Evolutionary conservation across 805 yeast genomes (phyloP).

Genomic region (Candida ulmi): DNA sequence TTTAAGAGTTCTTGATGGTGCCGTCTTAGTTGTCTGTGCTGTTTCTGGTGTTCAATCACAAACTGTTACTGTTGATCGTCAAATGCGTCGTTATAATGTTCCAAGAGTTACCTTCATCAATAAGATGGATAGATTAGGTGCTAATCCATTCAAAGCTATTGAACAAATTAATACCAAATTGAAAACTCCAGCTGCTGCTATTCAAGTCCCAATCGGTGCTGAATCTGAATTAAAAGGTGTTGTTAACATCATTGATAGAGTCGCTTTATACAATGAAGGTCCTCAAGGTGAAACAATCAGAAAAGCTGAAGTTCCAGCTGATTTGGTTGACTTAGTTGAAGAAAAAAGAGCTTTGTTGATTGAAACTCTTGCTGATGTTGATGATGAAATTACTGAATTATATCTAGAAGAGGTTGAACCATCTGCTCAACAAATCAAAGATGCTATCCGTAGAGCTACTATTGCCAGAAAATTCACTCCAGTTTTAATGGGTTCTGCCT

Average conservation of each 20-base stretch:
- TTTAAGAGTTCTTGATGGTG: slow-evolving; percentile 96
- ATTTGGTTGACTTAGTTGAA: slow-evolving; percentile 74
- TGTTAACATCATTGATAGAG: slow-evolving; percentile 85
- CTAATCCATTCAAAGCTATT: slow-evolving; percentile 93
- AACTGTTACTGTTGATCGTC: slow-evolving; percentile 97
- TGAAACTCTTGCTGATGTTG: slow-evolving; percentile 96
- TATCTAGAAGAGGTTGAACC: slow-evolving; percentile 90
- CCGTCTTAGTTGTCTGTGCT: slow-evolving; percentile 96
- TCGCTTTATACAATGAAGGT: slow-evolving; percentile 86
- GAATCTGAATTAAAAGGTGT: slow-evolving; percentile 83
- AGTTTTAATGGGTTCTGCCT: slow-evolving; percentile 99
- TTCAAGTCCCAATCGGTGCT: slow-evolving; percentile 96
- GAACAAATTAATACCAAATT: slow-evolving; percentile 85
- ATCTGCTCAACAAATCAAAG: slow-evolving; percentile 72
- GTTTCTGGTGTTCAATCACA: slow-evolving; percentile 98
- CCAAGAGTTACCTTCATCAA: slow-evolving; percentile 95
- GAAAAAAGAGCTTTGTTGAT: slow-evolving; percentile 83
- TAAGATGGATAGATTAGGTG: slow-evolving; percentile 99
- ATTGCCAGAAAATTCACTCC: slow-evolving; percentile 96
- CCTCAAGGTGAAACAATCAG: slow-evolving; percentile 79
- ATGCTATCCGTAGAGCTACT: slow-evolving; percentile 90
- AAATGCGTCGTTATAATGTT: slow-evolving; percentile 96
- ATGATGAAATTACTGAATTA: slow-evolving; percentile 93
- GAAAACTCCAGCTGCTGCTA: slow-evolving; percentile 92
- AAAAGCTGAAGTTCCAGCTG: slow-evolving; percentile 66